Evolutionary conservation across 257 asterid species (phyloP).

Genomic region (Eucommia ulmoides): DNA sequence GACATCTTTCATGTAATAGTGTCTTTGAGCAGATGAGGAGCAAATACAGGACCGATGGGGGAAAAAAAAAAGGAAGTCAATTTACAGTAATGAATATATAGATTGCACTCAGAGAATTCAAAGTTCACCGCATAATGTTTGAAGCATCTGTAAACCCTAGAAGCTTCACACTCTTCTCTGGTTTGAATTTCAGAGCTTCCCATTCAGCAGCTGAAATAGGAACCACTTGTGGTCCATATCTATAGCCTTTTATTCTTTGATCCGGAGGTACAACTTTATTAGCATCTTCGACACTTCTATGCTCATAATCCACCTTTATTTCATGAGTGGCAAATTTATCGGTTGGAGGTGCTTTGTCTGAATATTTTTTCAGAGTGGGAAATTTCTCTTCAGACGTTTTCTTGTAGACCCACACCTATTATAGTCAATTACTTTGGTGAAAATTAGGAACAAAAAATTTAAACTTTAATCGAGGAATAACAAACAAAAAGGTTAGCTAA

Average conservation of each 20-base stretch:
- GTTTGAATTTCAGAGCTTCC: constrained; percentile 94
- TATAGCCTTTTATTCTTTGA: constrained; percentile 88
- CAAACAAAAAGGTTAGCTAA: neutral
- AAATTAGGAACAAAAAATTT: no score
- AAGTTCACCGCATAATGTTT: constrained; percentile 74
- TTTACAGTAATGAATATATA: no score
- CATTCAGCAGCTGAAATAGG: constrained; percentile 87
- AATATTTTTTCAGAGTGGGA: constrained; percentile 84
- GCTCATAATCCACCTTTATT: constrained; percentile 72
- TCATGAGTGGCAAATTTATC: constrained; percentile 93
- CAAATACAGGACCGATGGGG: constrained; percentile 9
- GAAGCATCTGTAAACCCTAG: constrained; percentile 79
- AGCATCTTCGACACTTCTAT: constrained; percentile 47
- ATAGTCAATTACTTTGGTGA: no score
- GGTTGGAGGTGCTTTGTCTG: constrained; percentile 80
- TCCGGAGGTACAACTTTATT: constrained; percentile 83
- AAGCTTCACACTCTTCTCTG: constrained; percentile 91
- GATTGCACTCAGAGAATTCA: constrained; percentile 12
- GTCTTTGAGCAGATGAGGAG: constrained; percentile 36
- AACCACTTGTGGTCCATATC: constrained; percentile 96
- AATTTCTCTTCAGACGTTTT: constrained; percentile 84
- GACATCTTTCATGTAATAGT: constrained; percentile 87
- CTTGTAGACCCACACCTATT: constrained; percentile 99
- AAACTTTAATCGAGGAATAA: neutral
- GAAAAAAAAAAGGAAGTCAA: no score